Percentiles rank a stretch among this genome's conserved stretches.
Conservation (phyloP, 176 grass and related monocot species). For the Phyllostachys edulis region DNA sequence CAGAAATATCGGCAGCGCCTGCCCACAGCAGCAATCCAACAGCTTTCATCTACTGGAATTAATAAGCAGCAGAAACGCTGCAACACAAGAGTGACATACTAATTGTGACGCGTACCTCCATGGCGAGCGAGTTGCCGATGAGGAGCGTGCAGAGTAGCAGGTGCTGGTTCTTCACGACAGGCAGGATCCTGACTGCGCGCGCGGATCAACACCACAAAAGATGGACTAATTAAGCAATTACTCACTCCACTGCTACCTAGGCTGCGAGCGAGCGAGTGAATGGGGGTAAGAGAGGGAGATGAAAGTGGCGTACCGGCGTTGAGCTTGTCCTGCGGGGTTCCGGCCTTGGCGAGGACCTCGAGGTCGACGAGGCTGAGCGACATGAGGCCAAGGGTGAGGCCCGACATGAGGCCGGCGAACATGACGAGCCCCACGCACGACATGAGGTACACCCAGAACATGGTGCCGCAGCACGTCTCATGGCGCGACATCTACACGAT, state of each 20-base stretch:
- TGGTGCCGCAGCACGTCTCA: constrained; percentile 68
- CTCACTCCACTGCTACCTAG: neutral
- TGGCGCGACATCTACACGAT: constrained; percentile 20
- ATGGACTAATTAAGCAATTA: neutral
- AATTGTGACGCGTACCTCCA: constrained; percentile 54
- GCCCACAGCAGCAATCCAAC: neutral
- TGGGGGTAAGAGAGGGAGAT: neutral
- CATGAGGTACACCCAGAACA: constrained; percentile 79
- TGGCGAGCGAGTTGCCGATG: constrained; percentile 97
- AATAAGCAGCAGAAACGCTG: neutral
- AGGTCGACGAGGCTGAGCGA: constrained; percentile 98
- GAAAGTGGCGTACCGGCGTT: constrained; percentile 43
- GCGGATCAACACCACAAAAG: neutral
- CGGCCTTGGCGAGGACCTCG: constrained; percentile 87
- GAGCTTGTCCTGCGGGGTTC: constrained; percentile 48
- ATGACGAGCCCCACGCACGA: constrained; percentile 53
- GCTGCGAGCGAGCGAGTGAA: neutral
- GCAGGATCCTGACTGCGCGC: constrained; percentile 69
- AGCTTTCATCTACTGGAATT: neutral
- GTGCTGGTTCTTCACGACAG: constrained; percentile 96
- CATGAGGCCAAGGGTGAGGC: constrained; percentile 96
- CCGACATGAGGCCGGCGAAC: constrained; percentile 97
- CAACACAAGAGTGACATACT: neutral
- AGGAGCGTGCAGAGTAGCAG: constrained; percentile 96
- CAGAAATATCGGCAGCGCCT: constrained; percentile 96